phyloP scores from a whole-genome alignment of 2,329 filamentous ascomycete species.

The Exutisphaerella laricina region DNA sequence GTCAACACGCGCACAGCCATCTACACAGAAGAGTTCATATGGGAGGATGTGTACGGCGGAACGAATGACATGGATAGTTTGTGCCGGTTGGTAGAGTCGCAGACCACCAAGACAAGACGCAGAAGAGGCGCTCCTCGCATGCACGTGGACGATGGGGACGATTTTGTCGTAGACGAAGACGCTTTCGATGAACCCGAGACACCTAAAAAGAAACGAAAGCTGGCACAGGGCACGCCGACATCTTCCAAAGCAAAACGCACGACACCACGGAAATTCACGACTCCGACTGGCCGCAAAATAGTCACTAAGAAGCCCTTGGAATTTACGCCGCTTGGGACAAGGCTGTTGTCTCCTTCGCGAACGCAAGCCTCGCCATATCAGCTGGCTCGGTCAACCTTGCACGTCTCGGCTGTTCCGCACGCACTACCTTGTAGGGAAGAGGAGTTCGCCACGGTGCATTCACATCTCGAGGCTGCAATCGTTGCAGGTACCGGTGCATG shows the following conservation, averaged over 20 bases:
- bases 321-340: constrained; percentile 90
- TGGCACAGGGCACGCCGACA: constrained; percentile 41
- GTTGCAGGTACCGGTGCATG: constrained; percentile 89
- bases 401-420: constrained; percentile 87
- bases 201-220: constrained; percentile 46
- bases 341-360: constrained; percentile 69
- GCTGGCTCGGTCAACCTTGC: constrained; percentile 77
- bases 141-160: constrained; percentile 36
- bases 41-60: constrained; percentile 79
- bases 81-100: constrained; percentile 60
- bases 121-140: constrained; percentile 27
- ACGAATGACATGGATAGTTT: constrained; percentile 60
- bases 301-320: constrained; percentile 82
- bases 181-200: constrained; percentile 39
- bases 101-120: constrained; percentile 65
- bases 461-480: constrained; percentile 89
- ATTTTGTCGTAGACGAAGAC: constrained; percentile 43
- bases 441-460: constrained; percentile 89
- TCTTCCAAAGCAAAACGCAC: constrained; percentile 41
- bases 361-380: constrained; percentile 83
- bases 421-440: constrained; percentile 86
- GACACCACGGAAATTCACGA: constrained; percentile 51
- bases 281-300: constrained; percentile 62
- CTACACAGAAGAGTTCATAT: constrained; percentile 87
- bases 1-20: constrained; percentile 83